Conservation (phyloP, 495 filamentous ascomycete genomes). For the Penicillium malachiteum region DNA sequence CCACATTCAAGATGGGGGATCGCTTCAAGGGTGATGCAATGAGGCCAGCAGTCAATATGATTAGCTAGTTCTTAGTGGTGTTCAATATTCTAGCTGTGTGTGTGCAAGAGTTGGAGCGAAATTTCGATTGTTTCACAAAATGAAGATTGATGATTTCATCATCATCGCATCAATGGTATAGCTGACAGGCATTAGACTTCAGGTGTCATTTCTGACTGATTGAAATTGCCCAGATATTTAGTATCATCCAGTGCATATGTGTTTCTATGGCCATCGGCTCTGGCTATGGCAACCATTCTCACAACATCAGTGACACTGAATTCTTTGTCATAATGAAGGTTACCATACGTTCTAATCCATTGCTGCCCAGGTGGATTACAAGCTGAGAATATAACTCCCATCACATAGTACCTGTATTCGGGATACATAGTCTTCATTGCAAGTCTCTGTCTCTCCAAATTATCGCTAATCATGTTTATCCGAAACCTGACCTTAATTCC, state of each 20-base stretch:
- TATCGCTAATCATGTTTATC: conserved; percentile 26
- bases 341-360: too few species aligned
- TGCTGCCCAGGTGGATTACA: too few species aligned
- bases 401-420: conserved; percentile 19
- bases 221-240: conserved; percentile 12
- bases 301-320: conserved; percentile 9
- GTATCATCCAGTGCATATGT: conserved; percentile 18
- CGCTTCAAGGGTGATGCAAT: not conserved
- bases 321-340: conserved; percentile 24
- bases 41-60: conserved; percentile 16
- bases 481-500: conserved; percentile 17
- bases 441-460: conserved; percentile 27
- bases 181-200: not conserved
- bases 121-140: conserved; percentile 21
- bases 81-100: conserved; percentile 21
- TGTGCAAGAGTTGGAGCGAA: conserved; percentile 25
- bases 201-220: not conserved
- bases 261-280: conserved; percentile 27
- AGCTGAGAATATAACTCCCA: too few species aligned
- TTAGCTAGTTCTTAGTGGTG: conserved; percentile 23
- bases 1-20: not conserved
- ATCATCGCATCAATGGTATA: conserved; percentile 17
- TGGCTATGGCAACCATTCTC: conserved; percentile 27
- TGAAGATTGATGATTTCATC: conserved; percentile 20
- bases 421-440: conserved; percentile 23